phyloP scores from a whole-genome alignment of 2,329 filamentous ascomycete species.

The Cladophialophora yegresii region DNA sequence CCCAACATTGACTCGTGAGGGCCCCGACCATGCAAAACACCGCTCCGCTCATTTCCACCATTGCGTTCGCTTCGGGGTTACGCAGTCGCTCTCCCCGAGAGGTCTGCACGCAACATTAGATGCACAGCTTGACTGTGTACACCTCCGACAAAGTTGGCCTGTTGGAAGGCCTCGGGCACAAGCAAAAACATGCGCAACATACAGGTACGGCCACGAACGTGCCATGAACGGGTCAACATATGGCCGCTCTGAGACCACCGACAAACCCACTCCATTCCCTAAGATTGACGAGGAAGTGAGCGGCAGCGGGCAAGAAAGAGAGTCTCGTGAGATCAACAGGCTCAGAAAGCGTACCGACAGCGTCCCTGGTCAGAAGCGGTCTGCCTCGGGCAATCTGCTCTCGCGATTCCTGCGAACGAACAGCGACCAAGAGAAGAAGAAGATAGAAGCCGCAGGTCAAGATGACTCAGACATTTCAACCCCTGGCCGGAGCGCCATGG shows the following conservation, averaged over 20 bases:
- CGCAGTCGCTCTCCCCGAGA: neutral
- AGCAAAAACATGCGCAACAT: neutral
- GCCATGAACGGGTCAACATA: constrained; percentile 33
- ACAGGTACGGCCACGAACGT: neutral
- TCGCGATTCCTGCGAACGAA: constrained; percentile 67
- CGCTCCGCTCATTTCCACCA: neutral
- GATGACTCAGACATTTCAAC: constrained; percentile 35
- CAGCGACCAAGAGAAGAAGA: constrained; percentile 43
- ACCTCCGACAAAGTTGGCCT: neutral
- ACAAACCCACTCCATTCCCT: constrained; percentile 33
- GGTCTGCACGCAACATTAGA: neutral
- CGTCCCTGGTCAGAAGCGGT: constrained; percentile 51
- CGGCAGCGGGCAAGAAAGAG: constrained; percentile 28
- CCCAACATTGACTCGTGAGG: too few relatives aligned
- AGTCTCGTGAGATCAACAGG: constrained; percentile 22
- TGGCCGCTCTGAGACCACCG: constrained; percentile 25
- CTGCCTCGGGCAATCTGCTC: constrained; percentile 65
- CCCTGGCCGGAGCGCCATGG: constrained; percentile 49
- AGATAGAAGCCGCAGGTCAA: constrained; percentile 38
- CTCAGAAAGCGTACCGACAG: constrained; percentile 25
- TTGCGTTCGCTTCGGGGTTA: neutral
- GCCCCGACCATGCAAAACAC: too few relatives aligned
- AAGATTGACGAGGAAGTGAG: constrained; percentile 32
- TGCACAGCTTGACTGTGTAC: neutral
- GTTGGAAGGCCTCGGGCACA: neutral